Evolutionary conservation across 1,284 basidiomycete genomes (phyloP).

Genomic region (Cryptococcus sp.): DNA sequence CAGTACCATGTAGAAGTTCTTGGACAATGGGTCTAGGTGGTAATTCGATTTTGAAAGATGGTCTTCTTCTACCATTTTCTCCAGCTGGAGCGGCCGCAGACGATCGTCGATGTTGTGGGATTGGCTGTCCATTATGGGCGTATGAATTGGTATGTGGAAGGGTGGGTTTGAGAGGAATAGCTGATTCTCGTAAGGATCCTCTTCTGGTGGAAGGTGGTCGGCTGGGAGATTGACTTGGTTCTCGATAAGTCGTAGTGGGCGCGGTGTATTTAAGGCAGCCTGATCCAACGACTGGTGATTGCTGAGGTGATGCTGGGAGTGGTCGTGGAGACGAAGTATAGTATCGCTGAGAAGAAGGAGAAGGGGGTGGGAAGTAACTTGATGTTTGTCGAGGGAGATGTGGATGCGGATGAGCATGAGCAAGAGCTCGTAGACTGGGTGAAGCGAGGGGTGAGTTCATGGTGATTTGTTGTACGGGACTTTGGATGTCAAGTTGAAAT

Average conservation of each 20-base stretch:
- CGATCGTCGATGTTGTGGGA: background rate
- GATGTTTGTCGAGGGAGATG: slow-evolving; percentile 1
- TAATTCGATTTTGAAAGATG: slow-evolving; percentile 19
- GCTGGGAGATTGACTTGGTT: too few relatives aligned
- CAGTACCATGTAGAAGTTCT: background rate
- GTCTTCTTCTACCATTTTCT: slow-evolving; percentile 1
- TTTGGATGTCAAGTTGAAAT: too few relatives aligned
- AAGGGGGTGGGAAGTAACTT: background rate
- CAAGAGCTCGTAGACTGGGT: slow-evolving; percentile 11
- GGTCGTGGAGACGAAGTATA: background rate
- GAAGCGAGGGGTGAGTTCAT: slow-evolving; percentile 13
- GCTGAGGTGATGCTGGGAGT: background rate
- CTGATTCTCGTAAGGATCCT: background rate
- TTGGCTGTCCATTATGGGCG: background rate
- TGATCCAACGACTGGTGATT: background rate
- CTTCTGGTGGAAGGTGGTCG: background rate
- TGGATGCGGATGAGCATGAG: slow-evolving; percentile 5
- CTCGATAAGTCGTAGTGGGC: too few relatives aligned
- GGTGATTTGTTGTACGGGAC: background rate
- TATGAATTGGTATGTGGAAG: background rate
- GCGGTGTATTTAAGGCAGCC: too few relatives aligned
- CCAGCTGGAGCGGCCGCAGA: background rate
- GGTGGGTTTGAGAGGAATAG: background rate
- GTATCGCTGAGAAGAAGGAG: background rate
- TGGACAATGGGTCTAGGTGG: slow-evolving; percentile 8